Conservation (phyloP, 2,329 filamentous ascomycete genomes). For the Coniochaeta hoffmannii region DNA sequence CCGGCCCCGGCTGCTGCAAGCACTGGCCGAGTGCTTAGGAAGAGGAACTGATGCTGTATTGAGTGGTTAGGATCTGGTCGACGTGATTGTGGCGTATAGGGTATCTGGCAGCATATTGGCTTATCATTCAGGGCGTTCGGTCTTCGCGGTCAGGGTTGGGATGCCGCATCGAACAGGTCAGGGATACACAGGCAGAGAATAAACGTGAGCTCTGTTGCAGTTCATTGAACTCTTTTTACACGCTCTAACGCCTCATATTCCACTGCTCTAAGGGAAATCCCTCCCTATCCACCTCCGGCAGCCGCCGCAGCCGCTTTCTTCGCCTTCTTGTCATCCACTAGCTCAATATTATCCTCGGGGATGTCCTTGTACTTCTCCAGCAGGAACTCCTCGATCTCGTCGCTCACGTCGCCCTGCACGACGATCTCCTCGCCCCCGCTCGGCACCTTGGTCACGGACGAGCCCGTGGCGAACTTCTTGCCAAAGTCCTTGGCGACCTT, state of each 20-base stretch:
- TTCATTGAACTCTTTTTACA: neutral
- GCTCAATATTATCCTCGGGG: slow-evolving; percentile 90
- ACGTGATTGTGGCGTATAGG: neutral
- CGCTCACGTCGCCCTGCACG: slow-evolving; percentile 92
- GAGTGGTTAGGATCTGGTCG: neutral
- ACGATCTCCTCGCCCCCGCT: slow-evolving; percentile 92
- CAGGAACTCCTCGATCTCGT: slow-evolving; percentile 89
- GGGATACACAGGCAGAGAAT: neutral
- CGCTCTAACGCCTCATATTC: neutral
- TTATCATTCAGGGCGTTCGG: neutral
- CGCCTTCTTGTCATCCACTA: slow-evolving; percentile 95
- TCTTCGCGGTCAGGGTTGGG: neutral
- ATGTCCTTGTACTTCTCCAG: slow-evolving; percentile 83
- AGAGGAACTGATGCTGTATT: slow-evolving; percentile 27
- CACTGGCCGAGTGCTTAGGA: slow-evolving; percentile 47
- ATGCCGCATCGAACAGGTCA: neutral
- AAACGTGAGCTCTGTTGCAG: neutral
- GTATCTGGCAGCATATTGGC: too few species aligned
- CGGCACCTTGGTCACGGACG: slow-evolving; percentile 81
- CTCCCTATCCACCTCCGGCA: slow-evolving; percentile 4
- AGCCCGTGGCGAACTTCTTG: slow-evolving; percentile 96
- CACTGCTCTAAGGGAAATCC: too few species aligned
- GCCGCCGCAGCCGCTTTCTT: slow-evolving; percentile 47
- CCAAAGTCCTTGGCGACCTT: slow-evolving; percentile 95
- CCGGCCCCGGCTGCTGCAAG: slow-evolving; percentile 25